Evolutionary conservation across 345 rosid genomes (phyloP).

Genomic region (Cochlearia excelsa): DNA sequence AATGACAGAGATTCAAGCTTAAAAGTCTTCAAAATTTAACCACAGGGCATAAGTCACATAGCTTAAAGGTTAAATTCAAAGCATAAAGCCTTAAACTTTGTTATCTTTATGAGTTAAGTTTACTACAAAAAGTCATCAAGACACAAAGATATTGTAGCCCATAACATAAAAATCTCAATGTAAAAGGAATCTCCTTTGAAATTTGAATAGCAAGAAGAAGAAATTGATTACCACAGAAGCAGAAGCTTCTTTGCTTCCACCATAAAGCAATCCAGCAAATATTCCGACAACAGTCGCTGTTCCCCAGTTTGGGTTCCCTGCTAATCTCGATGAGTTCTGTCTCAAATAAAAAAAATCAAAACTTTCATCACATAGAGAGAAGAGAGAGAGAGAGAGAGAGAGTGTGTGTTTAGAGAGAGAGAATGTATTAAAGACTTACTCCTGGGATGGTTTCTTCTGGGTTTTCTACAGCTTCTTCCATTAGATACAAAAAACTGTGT

Average conservation of each 20-base stretch:
- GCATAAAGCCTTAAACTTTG: neutral
- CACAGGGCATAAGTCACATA: too few relatives aligned
- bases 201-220: slow-evolving; percentile 11
- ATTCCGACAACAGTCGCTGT: slow-evolving; percentile 80
- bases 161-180: slow-evolving; percentile 2
- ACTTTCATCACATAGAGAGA: neutral
- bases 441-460: slow-evolving; percentile 34
- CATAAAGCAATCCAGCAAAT: slow-evolving; percentile 87
- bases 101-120: neutral
- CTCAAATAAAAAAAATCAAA: slow-evolving; percentile 18
- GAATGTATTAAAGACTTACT: slow-evolving; percentile 21
- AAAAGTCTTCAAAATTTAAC: neutral
- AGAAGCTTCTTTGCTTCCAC: slow-evolving; percentile 94
- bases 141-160: neutral
- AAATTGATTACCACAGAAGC: slow-evolving; percentile 61
- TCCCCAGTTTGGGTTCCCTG: slow-evolving; percentile 87
- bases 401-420: neutral
- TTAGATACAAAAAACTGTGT: slow-evolving; percentile 22
- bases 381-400: neutral
- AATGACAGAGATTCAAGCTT: neutral
- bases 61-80: slow-evolving; percentile 9
- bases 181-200: neutral
- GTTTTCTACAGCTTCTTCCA: slow-evolving; percentile 29
- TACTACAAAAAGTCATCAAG: neutral
- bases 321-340: slow-evolving; percentile 53